Evolutionary conservation across 352 stramenopile species (phyloP).

Genomic region (Aphanomyces cochlioides): DNA sequence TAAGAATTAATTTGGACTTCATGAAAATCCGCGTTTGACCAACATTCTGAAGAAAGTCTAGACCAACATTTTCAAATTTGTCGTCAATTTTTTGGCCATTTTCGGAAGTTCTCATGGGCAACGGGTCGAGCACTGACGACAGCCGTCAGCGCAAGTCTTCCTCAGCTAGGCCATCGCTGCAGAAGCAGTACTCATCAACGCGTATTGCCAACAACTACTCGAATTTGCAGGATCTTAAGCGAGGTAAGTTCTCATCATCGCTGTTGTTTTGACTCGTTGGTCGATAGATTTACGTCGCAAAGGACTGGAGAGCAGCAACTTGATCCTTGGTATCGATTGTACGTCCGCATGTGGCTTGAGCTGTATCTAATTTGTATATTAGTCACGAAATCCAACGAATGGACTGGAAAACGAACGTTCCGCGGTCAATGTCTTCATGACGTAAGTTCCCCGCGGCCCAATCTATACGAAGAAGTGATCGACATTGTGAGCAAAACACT

Average conservation of each 20-base stretch:
- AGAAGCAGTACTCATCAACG: conserved; percentile 15
- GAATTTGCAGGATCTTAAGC: conserved; percentile 27
- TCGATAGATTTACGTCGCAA: conserved; percentile 53
- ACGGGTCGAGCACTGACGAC: not conserved
- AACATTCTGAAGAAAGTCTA: no score
- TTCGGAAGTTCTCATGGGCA: not conserved
- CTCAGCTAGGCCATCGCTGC: not conserved
- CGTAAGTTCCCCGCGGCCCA: conserved; percentile 48
- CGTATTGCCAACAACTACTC: conserved; percentile 30
- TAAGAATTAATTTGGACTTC: no score
- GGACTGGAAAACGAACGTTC: conserved; percentile 83
- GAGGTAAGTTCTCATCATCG: conserved; percentile 12
- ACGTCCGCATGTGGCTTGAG: conserved; percentile 49
- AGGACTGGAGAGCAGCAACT: conserved; percentile 80
- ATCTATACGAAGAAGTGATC: conserved; percentile 85
- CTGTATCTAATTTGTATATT: conserved; percentile 45
- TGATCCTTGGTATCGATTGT: conserved; percentile 86
- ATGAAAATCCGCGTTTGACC: no score
- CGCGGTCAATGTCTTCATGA: conserved; percentile 60
- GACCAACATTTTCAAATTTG: no score
- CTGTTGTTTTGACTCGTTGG: not conserved
- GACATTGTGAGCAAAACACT: conserved; percentile 72
- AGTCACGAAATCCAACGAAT: conserved; percentile 89
- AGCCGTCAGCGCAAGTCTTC: not conserved
- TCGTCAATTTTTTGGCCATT: no score